phyloP scores from a whole-genome alignment of 441 rosid species.

The Omphalea diandra region DNA sequence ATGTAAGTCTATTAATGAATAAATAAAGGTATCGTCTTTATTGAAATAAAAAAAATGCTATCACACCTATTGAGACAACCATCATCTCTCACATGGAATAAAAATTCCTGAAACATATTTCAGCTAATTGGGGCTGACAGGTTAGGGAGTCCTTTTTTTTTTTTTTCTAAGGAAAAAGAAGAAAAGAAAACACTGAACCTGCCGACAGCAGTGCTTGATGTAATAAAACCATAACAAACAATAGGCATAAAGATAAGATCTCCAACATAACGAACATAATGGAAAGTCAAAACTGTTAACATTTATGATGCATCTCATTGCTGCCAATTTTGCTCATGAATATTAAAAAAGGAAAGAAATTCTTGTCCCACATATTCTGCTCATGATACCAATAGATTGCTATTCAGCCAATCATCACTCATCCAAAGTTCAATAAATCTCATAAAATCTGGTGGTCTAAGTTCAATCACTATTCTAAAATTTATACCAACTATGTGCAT shows the following conservation, averaged over 20 bases:
- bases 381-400: background rate
- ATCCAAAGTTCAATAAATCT: slow-evolving; percentile 1
- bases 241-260: background rate
- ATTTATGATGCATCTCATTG: background rate
- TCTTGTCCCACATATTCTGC: background rate
- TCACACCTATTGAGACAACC: background rate
- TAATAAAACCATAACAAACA: background rate
- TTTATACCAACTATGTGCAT: too few species aligned
- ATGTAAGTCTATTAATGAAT: background rate
- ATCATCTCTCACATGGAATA: background rate
- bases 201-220: background rate
- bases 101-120: background rate
- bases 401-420: background rate
- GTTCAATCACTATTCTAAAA: too few species aligned
- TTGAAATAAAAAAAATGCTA: background rate
- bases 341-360: too few species aligned
- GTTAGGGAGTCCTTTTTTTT: too few species aligned
- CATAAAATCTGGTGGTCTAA: too few species aligned
- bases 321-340: too few species aligned
- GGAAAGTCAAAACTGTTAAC: background rate
- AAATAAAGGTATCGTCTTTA: background rate
- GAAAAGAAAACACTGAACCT: background rate
- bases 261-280: too few species aligned
- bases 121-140: background rate
- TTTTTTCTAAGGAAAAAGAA: too few species aligned